These are phyloP conservation scores for Powellomyces hirtus DNA, from an alignment of 192 early-diverging fungal species.

Conservation along the genomic window DNA sequence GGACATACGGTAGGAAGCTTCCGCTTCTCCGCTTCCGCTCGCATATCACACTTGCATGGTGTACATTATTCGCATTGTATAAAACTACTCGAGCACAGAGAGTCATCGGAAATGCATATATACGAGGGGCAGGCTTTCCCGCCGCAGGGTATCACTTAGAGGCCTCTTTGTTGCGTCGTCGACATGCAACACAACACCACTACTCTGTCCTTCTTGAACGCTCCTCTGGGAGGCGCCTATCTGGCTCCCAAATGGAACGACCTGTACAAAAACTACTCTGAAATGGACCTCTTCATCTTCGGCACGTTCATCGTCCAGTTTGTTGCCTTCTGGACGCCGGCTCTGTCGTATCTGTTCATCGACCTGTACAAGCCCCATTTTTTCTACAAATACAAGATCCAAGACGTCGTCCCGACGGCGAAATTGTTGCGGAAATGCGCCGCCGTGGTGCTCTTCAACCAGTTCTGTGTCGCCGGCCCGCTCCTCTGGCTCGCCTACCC, in stretches of 20 bases:
- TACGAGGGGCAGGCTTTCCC: too few species aligned
- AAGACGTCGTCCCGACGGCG: not conserved
- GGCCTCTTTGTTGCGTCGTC: too few species aligned
- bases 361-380: constrained; percentile 9
- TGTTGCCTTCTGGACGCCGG: constrained; percentile 9
- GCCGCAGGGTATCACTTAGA: too few species aligned
- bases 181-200: too few species aligned
- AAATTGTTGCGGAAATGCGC: constrained; percentile 3
- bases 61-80: too few species aligned
- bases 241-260: not conserved
- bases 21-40: too few species aligned
- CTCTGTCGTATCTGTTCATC: constrained; percentile 8
- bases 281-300: not conserved
- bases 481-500: not conserved
- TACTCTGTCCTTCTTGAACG: not conserved
- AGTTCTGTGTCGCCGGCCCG: not conserved
- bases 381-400: constrained; percentile 11
- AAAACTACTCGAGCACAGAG: too few species aligned
- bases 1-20: too few species aligned
- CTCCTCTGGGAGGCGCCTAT: not conserved
- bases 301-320: constrained; percentile 17
- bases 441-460: constrained; percentile 14
- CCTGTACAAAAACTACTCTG: not conserved
- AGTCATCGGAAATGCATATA: too few species aligned
- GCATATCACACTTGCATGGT: too few species aligned